These are phyloP conservation scores for Leptomonas seymouri DNA, from an alignment of 208 protist genomes.

Conservation along the genomic window DNA sequence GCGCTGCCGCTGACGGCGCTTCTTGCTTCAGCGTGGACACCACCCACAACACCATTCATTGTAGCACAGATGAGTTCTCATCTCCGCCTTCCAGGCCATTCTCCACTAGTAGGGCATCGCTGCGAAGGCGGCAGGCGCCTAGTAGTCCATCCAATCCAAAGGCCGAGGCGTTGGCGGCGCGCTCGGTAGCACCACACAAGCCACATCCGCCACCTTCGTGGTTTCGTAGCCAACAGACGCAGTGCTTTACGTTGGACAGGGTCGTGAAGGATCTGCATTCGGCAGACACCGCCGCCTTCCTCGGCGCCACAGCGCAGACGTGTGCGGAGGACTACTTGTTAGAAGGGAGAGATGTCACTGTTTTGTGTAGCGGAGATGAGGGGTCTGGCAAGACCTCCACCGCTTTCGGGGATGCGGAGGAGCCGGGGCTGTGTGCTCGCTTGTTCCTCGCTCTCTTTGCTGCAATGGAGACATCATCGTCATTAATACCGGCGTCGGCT, in stretches of 20 bases:
- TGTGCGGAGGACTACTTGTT: slow-evolving; percentile 37
- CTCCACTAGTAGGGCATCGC: background rate
- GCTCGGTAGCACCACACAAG: background rate
- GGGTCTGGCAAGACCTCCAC: slow-evolving; percentile 86
- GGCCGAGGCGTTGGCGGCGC: background rate
- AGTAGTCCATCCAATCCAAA: no score
- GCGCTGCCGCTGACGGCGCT: background rate
- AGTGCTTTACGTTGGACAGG: slow-evolving; percentile 69
- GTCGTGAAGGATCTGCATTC: slow-evolving; percentile 51
- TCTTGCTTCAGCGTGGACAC: slow-evolving; percentile 12
- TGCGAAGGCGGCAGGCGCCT: no score
- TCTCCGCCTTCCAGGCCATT: background rate
- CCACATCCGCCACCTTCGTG: background rate
- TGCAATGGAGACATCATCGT: background rate
- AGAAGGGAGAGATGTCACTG: slow-evolving; percentile 55
- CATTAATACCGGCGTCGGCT: background rate
- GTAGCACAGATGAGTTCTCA: background rate
- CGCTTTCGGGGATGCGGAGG: slow-evolving; percentile 50
- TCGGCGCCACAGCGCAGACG: slow-evolving; percentile 26
- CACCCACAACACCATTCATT: background rate
- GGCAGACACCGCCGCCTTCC: slow-evolving; percentile 61
- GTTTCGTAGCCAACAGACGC: background rate
- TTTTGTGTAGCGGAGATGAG: slow-evolving; percentile 79
- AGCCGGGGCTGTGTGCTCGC: slow-evolving; percentile 24
- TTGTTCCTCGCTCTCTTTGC: slow-evolving; percentile 16